A percentile compares a stretch with the other conserved stretches of the same genome.
Conservation (phyloP, 1,284 basidiomycete species). For the Marasmius oreades region DNA sequence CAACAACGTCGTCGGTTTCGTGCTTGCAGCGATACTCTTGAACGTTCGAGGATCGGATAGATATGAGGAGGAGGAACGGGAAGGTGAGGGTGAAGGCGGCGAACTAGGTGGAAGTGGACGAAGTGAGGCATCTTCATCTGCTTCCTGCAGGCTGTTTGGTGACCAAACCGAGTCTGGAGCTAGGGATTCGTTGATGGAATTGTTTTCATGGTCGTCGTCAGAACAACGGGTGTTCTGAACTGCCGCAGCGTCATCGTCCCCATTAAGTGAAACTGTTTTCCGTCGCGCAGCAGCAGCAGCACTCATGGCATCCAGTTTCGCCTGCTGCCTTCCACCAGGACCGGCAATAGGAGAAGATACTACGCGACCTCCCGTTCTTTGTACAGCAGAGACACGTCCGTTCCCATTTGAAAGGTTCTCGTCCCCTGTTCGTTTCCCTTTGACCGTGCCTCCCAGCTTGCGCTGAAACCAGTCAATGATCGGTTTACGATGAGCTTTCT, state of each 20-base stretch:
- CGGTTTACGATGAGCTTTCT: conserved; percentile 72
- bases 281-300: conserved; percentile 33
- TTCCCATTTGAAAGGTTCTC: conserved; percentile 25
- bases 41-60: conserved; percentile 78
- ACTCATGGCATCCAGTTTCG: conserved; percentile 33
- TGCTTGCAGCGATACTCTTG: conserved; percentile 81
- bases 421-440: conserved; percentile 34
- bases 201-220: conserved; percentile 47
- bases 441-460: conserved; percentile 72
- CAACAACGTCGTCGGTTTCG: conserved; percentile 92
- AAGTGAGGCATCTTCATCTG: conserved; percentile 87
- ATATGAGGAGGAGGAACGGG: conserved; percentile 75
- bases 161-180: conserved; percentile 73
- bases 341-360: conserved; percentile 23
- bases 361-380: conserved; percentile 32
- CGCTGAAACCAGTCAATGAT: conserved; percentile 91
- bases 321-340: conserved; percentile 30
- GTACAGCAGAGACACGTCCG: conserved; percentile 24
- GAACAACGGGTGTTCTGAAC: conserved; percentile 26
- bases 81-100: conserved; percentile 81
- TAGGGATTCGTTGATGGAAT: conserved; percentile 46
- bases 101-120: conserved; percentile 83
- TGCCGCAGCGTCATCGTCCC: conserved; percentile 41
- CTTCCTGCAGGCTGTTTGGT: conserved; percentile 67
- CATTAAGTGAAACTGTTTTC: conserved; percentile 64